phyloP scores from a whole-genome alignment of 495 filamentous ascomycete genomes.

The Penicillium coffeae region DNA sequence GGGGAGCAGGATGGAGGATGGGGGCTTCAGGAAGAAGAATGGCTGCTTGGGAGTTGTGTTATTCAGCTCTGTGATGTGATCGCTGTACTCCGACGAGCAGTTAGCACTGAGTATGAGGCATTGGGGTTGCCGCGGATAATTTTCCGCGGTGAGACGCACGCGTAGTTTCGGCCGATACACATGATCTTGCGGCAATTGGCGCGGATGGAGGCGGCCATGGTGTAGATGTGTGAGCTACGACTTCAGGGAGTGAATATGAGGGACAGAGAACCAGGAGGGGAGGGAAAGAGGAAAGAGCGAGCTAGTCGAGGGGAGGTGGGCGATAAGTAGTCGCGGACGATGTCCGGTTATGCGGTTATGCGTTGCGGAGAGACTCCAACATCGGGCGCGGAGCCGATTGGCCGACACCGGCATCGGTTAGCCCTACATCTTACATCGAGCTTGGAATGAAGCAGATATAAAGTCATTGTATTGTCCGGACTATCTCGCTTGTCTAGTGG shows the following conservation, averaged over 20 bases:
- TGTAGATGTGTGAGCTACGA: conserved; percentile 6
- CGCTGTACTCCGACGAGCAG: conserved; percentile 47
- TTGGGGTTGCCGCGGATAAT: neutral
- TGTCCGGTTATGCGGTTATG: conserved; percentile 6
- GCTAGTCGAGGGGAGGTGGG: neutral
- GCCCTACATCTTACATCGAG: too few species aligned
- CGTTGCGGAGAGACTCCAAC: neutral
- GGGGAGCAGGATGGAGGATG: conserved; percentile 75
- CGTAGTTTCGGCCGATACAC: conserved; percentile 97
- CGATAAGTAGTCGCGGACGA: conserved; percentile 6
- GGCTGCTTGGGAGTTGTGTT: conserved; percentile 81
- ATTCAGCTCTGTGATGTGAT: conserved; percentile 91
- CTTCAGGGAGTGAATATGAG: too few species aligned
- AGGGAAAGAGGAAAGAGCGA: neutral
- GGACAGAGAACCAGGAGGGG: neutral
- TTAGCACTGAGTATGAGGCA: neutral
- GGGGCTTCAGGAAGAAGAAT: conserved; percentile 98
- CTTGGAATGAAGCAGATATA: too few species aligned
- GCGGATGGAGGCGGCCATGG: conserved; percentile 36
- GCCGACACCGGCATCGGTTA: too few species aligned
- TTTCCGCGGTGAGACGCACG: conserved; percentile 50
- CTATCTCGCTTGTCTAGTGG: too few species aligned
- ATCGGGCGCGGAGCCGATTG: neutral
- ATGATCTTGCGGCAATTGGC: conserved; percentile 80
- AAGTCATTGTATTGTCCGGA: too few species aligned